Evolutionary conservation across 306 rosid genomes (phyloP), one percentile per base, ranked within the genome.

Genomic region (Lotus japonicus): DNA sequence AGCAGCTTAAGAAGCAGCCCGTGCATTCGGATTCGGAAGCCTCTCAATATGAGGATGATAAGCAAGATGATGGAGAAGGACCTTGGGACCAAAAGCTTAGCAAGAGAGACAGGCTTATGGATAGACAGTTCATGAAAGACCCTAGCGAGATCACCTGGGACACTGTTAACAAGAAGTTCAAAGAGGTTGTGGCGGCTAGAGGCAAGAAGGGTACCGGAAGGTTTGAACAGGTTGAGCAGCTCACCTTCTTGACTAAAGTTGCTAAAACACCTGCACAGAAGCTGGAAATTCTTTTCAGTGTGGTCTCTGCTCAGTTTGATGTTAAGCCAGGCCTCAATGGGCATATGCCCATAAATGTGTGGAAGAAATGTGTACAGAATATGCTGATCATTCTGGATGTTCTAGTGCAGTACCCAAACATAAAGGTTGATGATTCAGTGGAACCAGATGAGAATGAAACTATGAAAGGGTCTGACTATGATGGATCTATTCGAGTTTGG

Each of bases 251-350:
- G 73, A 89, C 95, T 1, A 95, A 87, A 77, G 99, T 95, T 59
- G 99, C 99, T 5, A 90, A 95, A 83, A 95, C 99, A 41, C 97
- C 99, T 58, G 97, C 99, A 0, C 99, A 95, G 75, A 95, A 95
- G 84, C 88, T 95, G 52, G 96, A 95, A 81, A 95, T 95, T 60
- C 81, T 90, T 42, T 90, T 91, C 67, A 88, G 91, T 48, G 97
- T 91, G 56, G 86, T 95, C 62, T 90, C 99, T 74, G 95, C 99
- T 43, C 99, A 91, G 70, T 95, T 95, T 70, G 99, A 90, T 78
- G 97, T 95, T 39, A 90, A 90, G 75, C 99, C 97, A 0, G 99
- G 96, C 17, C 94, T 91, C 48, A 90, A 71, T 56, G 97, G 99
- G 15, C 89, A 90, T 69, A 95, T 95, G 97, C 99, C 99, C 31